Evolutionary conservation across 441 rosid species (phyloP).

Genomic region (Dalechampia spathulata): DNA sequence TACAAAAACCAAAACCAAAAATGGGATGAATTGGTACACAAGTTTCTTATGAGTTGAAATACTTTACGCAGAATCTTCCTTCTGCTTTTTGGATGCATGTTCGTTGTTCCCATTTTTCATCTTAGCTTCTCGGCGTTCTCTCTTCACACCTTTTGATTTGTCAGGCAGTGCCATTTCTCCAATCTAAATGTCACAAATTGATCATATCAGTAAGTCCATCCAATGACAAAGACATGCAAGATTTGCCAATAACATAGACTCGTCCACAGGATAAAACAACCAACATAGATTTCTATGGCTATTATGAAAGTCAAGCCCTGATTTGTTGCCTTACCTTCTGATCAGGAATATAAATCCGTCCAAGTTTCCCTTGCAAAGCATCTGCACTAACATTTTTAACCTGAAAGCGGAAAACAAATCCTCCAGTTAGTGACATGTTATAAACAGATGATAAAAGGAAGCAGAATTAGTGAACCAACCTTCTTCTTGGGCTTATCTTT

Average conservation of each 20-base stretch:
- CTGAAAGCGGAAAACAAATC: constrained; percentile 29
- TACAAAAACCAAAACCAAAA: background rate
- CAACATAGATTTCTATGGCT: too few species aligned
- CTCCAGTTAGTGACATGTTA: constrained; percentile 11
- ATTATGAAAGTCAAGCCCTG: background rate
- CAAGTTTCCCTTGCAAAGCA: constrained; percentile 53
- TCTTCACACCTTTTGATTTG: constrained; percentile 82
- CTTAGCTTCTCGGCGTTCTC: constrained; percentile 84
- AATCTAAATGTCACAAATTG: constrained; percentile 26
- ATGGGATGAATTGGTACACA: background rate
- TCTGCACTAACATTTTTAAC: constrained; percentile 69
- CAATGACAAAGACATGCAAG: background rate
- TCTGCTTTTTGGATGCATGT: constrained; percentile 48
- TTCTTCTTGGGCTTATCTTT: constrained; percentile 79
- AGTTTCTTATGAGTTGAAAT: background rate
- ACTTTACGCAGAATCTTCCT: constrained; percentile 34
- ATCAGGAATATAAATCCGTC: constrained; percentile 82
- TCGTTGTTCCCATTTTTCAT: constrained; percentile 29
- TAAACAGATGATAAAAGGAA: background rate
- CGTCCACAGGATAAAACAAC: too few species aligned
- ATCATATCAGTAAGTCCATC: background rate
- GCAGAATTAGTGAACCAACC: constrained; percentile 28
- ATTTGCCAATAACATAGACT: background rate
- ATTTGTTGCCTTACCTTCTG: constrained; percentile 53
- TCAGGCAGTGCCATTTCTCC: constrained; percentile 52